Evolutionary conservation across 495 filamentous ascomycete species (phyloP).

Genomic region (Xanthoparmelia taractica): DNA sequence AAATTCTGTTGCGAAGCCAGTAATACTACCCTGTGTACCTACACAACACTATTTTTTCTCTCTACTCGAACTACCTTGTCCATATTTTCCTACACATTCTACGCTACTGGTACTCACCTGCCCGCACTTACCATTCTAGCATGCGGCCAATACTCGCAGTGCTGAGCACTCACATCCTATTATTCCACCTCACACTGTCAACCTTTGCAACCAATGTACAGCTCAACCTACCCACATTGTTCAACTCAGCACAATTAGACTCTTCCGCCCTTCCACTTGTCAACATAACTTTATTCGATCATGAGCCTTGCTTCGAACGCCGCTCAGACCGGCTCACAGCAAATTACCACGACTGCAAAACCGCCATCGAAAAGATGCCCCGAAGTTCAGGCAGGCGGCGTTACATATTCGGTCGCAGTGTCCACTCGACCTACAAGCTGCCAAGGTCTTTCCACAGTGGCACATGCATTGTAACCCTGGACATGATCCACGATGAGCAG

Average conservation of each 20-base stretch:
- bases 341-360: not conserved
- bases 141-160: not conserved
- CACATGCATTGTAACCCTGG: not conserved
- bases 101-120: no score
- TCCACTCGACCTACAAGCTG: not conserved
- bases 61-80: no score
- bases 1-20: no score
- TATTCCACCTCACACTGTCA: not conserved
- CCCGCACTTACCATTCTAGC: not conserved
- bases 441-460: not conserved
- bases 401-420: not conserved
- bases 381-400: not conserved
- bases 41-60: no score
- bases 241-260: not conserved
- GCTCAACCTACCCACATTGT: not conserved
- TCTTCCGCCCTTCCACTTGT: not conserved
- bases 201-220: not conserved
- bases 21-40: no score
- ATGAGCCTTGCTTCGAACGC: not conserved
- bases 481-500: not conserved
- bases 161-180: not conserved
- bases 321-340: not conserved
- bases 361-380: not conserved
- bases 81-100: no score
- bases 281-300: no score